Base-by-base conservation (phyloP, 108 stramenopile species). In the Chaetoceros tenuissimus region DNA sequence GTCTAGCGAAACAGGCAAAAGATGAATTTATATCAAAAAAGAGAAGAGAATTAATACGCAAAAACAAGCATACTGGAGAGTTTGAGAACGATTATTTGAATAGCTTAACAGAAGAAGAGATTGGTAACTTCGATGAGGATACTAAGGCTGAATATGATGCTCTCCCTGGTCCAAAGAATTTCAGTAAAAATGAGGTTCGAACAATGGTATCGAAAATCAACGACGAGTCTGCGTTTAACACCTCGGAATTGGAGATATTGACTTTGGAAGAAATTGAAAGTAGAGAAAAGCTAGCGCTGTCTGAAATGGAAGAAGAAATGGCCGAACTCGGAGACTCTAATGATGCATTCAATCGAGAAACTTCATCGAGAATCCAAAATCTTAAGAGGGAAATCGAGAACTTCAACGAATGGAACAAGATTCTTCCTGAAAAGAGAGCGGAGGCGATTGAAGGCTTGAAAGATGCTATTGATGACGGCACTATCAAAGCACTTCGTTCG, bases 381-480 rank as follows among this genome's bases (percentile, higher is more conserved):
- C 31, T 87, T 3, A 55, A 73, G 46, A 64, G 75, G 31, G 83
- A 92, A 29, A 80, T 92, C 27, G 57, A 64, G 10, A 77, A 70
- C 26, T 60, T 61, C 23, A 67, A 79, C 26, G 69, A 76, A 13
- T 43, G 57, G 25, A 51, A 64, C 18, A 62, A 73, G 45, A 56
- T 59, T 17, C 66, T 92, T 31, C 72, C 81, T 13, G 50, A 59
- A 23, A 64, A 66, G 25, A 67, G 90, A 51, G 63, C 59, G 24
- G 48, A 34, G 13, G 86, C 90, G 2, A 68, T 86, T 21, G 82
- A 84, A 46, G 51, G 48, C 13, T 47, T 92, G 46, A 74, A 72
- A 48, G 90, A 92, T 71, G 86, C 86, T 20, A 92, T 92, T 50
- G 75, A 79, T 28, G 90, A 92, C 68, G 90, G 90, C 21, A 92